A percentile compares a stretch with the other conserved stretches of the same genome.
Evolutionary conservation across 2,329 filamentous ascomycete genomes (phyloP).

Genomic region (Coleophoma cylindrospora): DNA sequence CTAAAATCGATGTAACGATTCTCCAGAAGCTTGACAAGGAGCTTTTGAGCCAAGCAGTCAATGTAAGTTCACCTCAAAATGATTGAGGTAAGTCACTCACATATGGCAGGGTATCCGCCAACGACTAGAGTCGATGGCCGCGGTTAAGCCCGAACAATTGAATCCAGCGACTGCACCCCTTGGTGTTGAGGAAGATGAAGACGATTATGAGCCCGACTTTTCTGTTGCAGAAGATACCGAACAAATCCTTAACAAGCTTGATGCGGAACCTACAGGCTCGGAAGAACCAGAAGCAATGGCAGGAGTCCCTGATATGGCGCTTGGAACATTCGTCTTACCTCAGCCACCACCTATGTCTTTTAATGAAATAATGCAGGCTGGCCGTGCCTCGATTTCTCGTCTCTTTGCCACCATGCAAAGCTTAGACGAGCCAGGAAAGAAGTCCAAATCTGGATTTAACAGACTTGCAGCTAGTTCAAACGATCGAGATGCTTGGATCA

Average conservation of each 20-base stretch:
- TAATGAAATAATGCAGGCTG: conserved; percentile 67
- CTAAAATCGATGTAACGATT: conserved; percentile 77
- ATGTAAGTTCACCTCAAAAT: conserved; percentile 42
- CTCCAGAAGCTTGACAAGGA: conserved; percentile 66
- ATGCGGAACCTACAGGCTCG: conserved; percentile 47
- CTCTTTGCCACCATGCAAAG: conserved; percentile 75
- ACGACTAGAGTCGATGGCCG: conserved; percentile 32
- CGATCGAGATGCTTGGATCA: conserved; percentile 86
- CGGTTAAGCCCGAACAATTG: conserved; percentile 26
- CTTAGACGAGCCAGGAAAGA: conserved; percentile 63
- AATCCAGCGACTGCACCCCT: conserved; percentile 56
- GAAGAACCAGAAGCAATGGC: conserved; percentile 45
- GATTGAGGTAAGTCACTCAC: conserved; percentile 4
- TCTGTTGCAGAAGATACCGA: conserved; percentile 67
- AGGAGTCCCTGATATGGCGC: conserved; percentile 38
- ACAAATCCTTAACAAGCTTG: conserved; percentile 72
- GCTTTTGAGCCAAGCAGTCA: conserved; percentile 67
- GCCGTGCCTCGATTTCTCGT: conserved; percentile 67
- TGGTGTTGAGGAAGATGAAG: conserved; percentile 73
- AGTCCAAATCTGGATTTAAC: conserved; percentile 69
- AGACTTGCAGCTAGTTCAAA: conserved; percentile 79
- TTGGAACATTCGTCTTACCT: conserved; percentile 73
- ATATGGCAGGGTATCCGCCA: conserved; percentile 42
- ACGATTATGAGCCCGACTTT: conserved; percentile 90
- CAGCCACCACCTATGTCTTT: conserved; percentile 69